Conservation (phyloP, 148 eudicot species). For the Amaranthus palmeri region DNA sequence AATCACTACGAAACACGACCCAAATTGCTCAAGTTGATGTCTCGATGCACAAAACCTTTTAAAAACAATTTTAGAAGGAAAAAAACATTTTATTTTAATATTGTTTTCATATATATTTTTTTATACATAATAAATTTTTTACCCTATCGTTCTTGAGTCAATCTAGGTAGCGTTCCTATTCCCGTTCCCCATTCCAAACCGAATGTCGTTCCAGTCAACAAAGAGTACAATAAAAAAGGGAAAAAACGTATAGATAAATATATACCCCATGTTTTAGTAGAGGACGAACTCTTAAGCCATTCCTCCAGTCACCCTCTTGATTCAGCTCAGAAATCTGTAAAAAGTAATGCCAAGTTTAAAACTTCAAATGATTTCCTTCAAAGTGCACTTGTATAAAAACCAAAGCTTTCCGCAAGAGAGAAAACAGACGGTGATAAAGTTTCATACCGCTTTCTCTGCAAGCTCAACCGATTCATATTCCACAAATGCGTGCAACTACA, state of each 20-base stretch:
- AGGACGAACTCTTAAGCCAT: slow-evolving; percentile 86
- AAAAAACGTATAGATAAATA: not conserved
- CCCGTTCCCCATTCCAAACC: not conserved
- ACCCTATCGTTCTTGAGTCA: not conserved
- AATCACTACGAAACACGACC: too few relatives aligned
- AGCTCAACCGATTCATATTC: slow-evolving; percentile 86
- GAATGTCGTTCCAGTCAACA: not conserved
- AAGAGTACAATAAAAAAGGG: not conserved
- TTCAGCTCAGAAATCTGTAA: slow-evolving; percentile 72
- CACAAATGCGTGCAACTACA: slow-evolving; percentile 93
- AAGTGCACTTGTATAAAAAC: not conserved
- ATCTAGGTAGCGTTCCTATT: not conserved
- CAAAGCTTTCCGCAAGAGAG: not conserved
- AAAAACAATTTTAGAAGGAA: too few relatives aligned
- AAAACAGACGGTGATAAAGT: slow-evolving; percentile 6
- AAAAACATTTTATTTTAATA: too few relatives aligned
- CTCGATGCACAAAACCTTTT: too few relatives aligned
- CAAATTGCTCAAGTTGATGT: too few relatives aligned
- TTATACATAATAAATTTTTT: too few relatives aligned
- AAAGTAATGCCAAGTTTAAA: not conserved
- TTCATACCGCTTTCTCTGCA: slow-evolving; percentile 90
- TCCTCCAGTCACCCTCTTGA: slow-evolving; percentile 83
- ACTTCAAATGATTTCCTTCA: not conserved
- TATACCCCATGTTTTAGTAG: slow-evolving; percentile 59
- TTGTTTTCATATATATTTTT: too few relatives aligned